Conservation (phyloP, 345 rosid genomes). For the Pistacia integerrima region DNA sequence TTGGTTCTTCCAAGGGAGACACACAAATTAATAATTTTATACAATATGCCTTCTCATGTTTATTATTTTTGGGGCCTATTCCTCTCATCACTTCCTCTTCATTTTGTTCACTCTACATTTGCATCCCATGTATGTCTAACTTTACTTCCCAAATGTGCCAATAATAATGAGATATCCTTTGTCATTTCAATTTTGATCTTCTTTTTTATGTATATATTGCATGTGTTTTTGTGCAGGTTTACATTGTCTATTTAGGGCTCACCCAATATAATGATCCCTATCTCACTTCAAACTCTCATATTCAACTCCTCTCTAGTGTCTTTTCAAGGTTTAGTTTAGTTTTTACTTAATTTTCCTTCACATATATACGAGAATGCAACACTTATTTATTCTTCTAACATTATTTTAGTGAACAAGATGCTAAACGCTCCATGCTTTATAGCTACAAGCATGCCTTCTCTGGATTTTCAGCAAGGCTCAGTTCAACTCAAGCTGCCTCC, state of each 20-base stretch:
- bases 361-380: background rate
- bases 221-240: constrained; percentile 42
- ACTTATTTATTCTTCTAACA: background rate
- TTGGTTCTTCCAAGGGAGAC: constrained; percentile 19
- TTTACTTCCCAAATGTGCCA: background rate
- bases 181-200: constrained; percentile 5
- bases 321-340: constrained; percentile 46
- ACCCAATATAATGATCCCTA: constrained; percentile 33
- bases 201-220: background rate
- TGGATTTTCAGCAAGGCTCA: constrained; percentile 59
- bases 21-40: constrained; percentile 10
- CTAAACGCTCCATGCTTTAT: constrained; percentile 49
- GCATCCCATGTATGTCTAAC: constrained; percentile 30
- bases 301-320: constrained; percentile 55
- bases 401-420: constrained; percentile 55
- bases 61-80: constrained; percentile 35
- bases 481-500: constrained; percentile 50
- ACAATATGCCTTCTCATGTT: constrained; percentile 30
- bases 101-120: constrained; percentile 29
- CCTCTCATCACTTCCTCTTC: constrained; percentile 36
- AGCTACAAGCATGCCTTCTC: constrained; percentile 71
- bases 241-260: constrained; percentile 65
- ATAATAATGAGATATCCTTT: constrained; percentile 5
- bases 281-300: constrained; percentile 48
- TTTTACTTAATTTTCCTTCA: background rate